A percentile compares a stretch with the other conserved stretches of the same genome.
These are phyloP conservation scores for Dujonia santamariae DNA, from an alignment of 1,139 yeast species.

Conservation along the genomic window DNA sequence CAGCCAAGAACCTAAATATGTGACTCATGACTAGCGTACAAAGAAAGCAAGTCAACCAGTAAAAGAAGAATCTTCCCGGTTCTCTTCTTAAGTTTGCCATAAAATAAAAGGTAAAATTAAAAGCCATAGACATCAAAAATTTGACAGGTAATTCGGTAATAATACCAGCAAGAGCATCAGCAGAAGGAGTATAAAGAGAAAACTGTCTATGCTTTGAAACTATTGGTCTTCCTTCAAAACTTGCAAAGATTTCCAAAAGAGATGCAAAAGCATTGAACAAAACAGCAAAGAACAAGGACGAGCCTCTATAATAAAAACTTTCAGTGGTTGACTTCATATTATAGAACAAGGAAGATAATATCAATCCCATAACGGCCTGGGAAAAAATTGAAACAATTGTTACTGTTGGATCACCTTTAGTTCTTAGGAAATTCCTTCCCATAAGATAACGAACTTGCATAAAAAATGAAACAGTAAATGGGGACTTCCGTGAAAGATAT, in stretches of 20 bases:
- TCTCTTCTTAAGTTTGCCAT: constrained; percentile 52
- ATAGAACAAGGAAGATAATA: constrained; percentile 51
- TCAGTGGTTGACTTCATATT: constrained; percentile 43
- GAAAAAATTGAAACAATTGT: constrained; percentile 24
- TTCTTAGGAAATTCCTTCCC: constrained; percentile 24
- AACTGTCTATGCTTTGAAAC: constrained; percentile 60
- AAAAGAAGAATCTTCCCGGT: constrained; percentile 61
- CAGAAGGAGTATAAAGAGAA: constrained; percentile 63
- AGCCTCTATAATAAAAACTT: constrained; percentile 57
- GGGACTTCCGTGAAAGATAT: constrained; percentile 21
- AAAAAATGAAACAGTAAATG: constrained; percentile 31
- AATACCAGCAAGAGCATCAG: constrained; percentile 59
- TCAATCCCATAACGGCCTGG: constrained; percentile 28
- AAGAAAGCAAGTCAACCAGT: constrained; percentile 42
- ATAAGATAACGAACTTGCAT: constrained; percentile 32
- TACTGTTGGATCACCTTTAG: constrained; percentile 29
- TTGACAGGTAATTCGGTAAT: constrained; percentile 59
- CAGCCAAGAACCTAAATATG: constrained; percentile 59
- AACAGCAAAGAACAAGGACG: constrained; percentile 54
- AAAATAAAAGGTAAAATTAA: constrained; percentile 53
- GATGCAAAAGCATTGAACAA: constrained; percentile 57
- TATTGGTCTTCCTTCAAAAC: constrained; percentile 57
- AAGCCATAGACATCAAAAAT: constrained; percentile 38
- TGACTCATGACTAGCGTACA: constrained; percentile 53
- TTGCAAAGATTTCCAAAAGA: constrained; percentile 53